Base-by-base conservation (phyloP, 495 filamentous ascomycete species). In the Penicillium chermesinum region DNA sequence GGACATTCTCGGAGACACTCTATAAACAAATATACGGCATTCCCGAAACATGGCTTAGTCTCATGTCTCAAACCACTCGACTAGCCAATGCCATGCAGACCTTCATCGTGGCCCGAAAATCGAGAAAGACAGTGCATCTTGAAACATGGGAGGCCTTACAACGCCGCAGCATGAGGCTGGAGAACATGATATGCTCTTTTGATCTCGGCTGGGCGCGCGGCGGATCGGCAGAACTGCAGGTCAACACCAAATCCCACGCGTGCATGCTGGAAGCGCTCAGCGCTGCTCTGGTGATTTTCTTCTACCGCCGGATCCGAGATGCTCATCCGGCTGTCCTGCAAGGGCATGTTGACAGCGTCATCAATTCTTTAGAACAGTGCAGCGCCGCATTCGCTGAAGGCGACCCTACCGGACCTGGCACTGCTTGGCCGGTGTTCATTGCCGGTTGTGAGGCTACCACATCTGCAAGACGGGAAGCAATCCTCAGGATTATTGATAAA, bases 11-110 rank as follows among this genome's bases (percentile, higher is more conserved):
- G 0, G 63, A 63, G 10, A 66, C 61, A 1, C 38, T 68, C 3
- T 66, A 66, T 38, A 61, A 59, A 20, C 61, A 66, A 17, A 57
- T 68, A 8, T 68, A 68, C 27, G 65, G 65, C 0, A 66, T 68
- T 13, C 57, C 63, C 7, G 65, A 68, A 27, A 66, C 65, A 35
- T 68, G 65, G 65, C 50, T 68, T 1, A 66, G 65, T 43, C 46
- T 68, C 12, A 52, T 68, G 14, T 68, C 65, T 1, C 65, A 68
- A 22, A 68, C 65, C 0, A 64, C 65, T 1, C 52, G 65, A 36
- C 46, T 68, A 16, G 65, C 65, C 16, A 68, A 68, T 38, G 65
- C 62, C 3, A 48, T 66, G 38, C 58, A 64, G 22, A 59, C 60
- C 3, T 60, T 65, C 35, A 43, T 48, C 35, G 21, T 54, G 48